These are phyloP conservation scores for Trichaptum fuscoviolaceum DNA, from an alignment of 768 basidiomycete species.

Conservation along the genomic window DNA sequence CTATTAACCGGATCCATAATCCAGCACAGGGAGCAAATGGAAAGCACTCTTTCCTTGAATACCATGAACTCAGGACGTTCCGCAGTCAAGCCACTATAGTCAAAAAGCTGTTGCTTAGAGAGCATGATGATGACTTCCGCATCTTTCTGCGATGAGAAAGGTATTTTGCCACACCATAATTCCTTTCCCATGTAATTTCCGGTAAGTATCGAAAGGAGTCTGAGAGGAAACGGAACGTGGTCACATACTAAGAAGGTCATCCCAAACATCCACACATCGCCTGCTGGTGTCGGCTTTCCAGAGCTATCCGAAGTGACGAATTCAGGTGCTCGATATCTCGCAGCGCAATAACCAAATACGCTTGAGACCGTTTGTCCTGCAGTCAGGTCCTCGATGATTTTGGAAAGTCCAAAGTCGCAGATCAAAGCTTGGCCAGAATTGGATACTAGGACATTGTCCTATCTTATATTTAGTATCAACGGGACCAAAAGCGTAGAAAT, in stretches of 20 bases:
- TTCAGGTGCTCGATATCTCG: not conserved
- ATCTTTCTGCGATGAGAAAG: not conserved
- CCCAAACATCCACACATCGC: not conserved
- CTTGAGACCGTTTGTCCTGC: not conserved
- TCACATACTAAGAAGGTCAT: not conserved
- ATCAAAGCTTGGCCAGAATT: not conserved
- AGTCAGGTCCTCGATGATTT: not conserved
- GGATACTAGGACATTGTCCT: not conserved
- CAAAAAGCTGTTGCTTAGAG: not conserved
- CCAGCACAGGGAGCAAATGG: not conserved
- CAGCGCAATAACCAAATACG: not conserved
- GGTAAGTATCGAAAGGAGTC: not conserved
- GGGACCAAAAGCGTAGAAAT: too few species aligned
- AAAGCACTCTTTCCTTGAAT: not conserved
- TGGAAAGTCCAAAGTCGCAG: not conserved
- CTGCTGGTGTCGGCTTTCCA: not conserved
- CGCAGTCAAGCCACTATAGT: not conserved
- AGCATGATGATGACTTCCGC: not conserved
- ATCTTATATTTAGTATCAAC: not conserved
- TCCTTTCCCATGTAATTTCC: not conserved
- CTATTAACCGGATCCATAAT: not conserved
- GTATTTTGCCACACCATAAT: not conserved
- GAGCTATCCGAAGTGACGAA: not conserved
- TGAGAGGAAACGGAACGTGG: not conserved
- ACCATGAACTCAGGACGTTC: not conserved